These are phyloP conservation scores for Triangularia setosa DNA, from an alignment of 2,329 filamentous ascomycete species.

Conservation along the genomic window DNA sequence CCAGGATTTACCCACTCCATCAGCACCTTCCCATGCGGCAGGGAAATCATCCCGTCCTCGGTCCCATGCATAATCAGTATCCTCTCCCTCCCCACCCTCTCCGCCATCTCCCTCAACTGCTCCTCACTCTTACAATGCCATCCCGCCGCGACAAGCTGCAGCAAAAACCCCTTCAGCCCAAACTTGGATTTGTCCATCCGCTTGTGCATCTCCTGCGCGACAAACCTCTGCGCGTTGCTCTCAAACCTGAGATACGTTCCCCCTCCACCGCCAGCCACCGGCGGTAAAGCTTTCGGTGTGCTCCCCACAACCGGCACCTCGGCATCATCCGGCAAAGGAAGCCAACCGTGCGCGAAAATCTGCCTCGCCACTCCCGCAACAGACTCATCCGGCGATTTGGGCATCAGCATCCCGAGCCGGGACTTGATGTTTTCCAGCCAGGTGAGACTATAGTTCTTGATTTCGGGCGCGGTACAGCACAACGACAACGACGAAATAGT, in stretches of 20 bases:
- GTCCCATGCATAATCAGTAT: slow-evolving; percentile 77
- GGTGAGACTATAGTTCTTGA: slow-evolving; percentile 55
- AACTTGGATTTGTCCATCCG: slow-evolving; percentile 58
- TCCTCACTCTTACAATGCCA: slow-evolving; percentile 71
- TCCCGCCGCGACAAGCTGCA: slow-evolving; percentile 73
- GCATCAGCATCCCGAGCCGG: slow-evolving; percentile 56
- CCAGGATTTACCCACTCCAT: slow-evolving; percentile 61
- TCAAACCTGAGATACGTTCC: slow-evolving; percentile 53
- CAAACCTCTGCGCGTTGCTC: slow-evolving; percentile 77
- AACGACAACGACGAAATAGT: slow-evolving; percentile 56
- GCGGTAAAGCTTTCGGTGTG: slow-evolving; percentile 38
- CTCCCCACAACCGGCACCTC: slow-evolving; percentile 42
- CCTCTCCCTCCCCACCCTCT: slow-evolving; percentile 65
- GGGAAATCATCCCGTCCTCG: slow-evolving; percentile 71
- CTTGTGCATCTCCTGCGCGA: slow-evolving; percentile 75
- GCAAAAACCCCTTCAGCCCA: slow-evolving; percentile 63
- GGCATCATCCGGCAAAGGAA: slow-evolving; percentile 57
- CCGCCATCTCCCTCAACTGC: slow-evolving; percentile 63
- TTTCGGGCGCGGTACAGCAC: slow-evolving; percentile 56
- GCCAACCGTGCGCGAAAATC: slow-evolving; percentile 64
- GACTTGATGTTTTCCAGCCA: slow-evolving; percentile 62
- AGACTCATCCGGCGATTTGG: slow-evolving; percentile 65
- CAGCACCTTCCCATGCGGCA: slow-evolving; percentile 65
- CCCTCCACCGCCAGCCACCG: slow-evolving; percentile 8
- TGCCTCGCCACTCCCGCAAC: slow-evolving; percentile 61